phyloP scores from a whole-genome alignment of 2,329 filamentous ascomycete species.

The Sclerotinia borealis region DNA sequence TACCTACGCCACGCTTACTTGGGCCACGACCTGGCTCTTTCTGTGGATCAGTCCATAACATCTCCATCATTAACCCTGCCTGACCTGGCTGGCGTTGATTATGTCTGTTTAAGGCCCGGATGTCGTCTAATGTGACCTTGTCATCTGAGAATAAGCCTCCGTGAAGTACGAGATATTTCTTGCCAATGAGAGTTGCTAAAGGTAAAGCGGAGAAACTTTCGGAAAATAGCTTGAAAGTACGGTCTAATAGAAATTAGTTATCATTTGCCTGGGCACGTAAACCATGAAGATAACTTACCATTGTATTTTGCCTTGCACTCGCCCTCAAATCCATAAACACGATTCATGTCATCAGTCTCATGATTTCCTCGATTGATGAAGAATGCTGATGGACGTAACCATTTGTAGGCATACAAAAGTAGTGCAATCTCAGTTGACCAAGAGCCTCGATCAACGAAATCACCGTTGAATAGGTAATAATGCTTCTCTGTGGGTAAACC shows the following conservation, averaged over 20 bases:
- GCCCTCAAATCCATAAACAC: slow-evolving; percentile 95
- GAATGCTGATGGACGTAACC: slow-evolving; percentile 79
- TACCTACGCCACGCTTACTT: slow-evolving; percentile 91
- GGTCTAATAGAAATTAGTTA: slow-evolving; percentile 28
- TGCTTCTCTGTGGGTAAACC: slow-evolving; percentile 80
- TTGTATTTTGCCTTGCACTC: slow-evolving; percentile 99
- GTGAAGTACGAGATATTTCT: slow-evolving; percentile 87
- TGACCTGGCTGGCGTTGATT: slow-evolving; percentile 90
- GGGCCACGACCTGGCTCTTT: slow-evolving; percentile 78
- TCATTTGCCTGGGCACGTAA: slow-evolving; percentile 11
- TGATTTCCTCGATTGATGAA: slow-evolving; percentile 98
- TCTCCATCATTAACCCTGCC: slow-evolving; percentile 97
- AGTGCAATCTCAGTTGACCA: slow-evolving; percentile 98
- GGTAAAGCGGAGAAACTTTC: slow-evolving; percentile 95
- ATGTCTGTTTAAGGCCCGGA: slow-evolving; percentile 86
- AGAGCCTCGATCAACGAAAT: slow-evolving; percentile 95
- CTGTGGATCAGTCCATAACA: slow-evolving; percentile 98
- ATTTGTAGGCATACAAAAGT: slow-evolving; percentile 93
- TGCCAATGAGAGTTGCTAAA: slow-evolving; percentile 83
- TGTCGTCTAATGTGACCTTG: slow-evolving; percentile 84
- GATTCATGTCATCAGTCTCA: slow-evolving; percentile 99
- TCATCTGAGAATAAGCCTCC: slow-evolving; percentile 96
- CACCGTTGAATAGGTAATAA: slow-evolving; percentile 95
- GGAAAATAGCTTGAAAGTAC: slow-evolving; percentile 93
- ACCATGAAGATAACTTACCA: slow-evolving; percentile 49